Base-by-base conservation (phyloP, 1,284 basidiomycete species). In the Dichomitus squalens region DNA sequence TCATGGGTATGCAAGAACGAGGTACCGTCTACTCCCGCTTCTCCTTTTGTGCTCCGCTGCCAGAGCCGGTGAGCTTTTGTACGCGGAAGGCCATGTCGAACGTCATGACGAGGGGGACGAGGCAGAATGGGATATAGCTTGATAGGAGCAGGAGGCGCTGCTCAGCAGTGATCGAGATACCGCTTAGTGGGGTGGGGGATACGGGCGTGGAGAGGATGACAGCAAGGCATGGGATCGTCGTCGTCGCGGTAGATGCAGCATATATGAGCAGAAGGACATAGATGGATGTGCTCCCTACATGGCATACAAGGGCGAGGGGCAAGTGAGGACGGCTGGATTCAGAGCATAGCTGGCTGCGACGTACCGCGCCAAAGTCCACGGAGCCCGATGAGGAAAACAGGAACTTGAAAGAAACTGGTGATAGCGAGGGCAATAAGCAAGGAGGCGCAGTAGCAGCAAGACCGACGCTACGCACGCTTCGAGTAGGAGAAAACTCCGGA, bases 171-270 rank as follows among this genome's bases (percentile, higher is more conserved):
- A 87, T 58, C 16, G 79, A 73, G 16, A 72, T 64, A 16, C 75
- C 57, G 3, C 69, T 70, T 9, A 69, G 63, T 14, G 61, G 43
- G 5, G 54, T 41, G 4, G 59, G 48, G 1, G 59, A 55, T 9
- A 61, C 47, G 0, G 81, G 80, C 2, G 78, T 78, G 9, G 75
- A 68, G 23, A 92, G 68, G 39, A 94, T 70, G 25, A 83, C 76
- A 2, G 79, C 72, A 49, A 95, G 70, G 65, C 88, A 92, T 0
- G 93, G 84, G 16, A 92, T 71, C 1, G 88, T 87, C 0, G 92
- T 93, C 0, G 91, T 94, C 0, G 84, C 78, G 0, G 91, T 88
- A 0, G 89, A 91, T 0, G 90, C 88, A 25, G 81, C 90, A 70
- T 95, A 95, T 31, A 87, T 70, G 5, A 91, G 75, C 4, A 95